Evolutionary conservation across 2,329 filamentous ascomycete species (phyloP).

Genomic region (Cytospora piceae): DNA sequence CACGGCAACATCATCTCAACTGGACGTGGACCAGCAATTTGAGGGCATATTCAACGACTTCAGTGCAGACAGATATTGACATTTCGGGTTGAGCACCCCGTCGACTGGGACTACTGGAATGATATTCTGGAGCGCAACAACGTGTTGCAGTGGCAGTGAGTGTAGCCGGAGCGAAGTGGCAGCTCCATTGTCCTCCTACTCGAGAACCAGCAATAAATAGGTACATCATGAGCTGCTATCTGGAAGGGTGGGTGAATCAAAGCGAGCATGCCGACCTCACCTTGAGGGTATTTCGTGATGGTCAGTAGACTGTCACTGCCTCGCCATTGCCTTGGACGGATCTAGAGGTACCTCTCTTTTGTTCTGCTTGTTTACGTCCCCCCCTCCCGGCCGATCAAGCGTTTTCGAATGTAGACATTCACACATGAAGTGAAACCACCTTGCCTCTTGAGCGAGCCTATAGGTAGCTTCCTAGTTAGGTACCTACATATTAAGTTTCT

Average conservation of each 20-base stretch:
- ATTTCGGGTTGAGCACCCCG: constrained; percentile 24
- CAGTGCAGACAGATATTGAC: constrained; percentile 26
- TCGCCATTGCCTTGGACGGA: too few species aligned
- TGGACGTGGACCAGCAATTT: constrained; percentile 24
- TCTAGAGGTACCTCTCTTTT: too few species aligned
- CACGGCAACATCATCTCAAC: constrained; percentile 8
- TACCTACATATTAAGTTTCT: too few species aligned
- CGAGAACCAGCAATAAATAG: background rate
- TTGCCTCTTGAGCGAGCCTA: too few species aligned
- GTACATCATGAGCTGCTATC: background rate
- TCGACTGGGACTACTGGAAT: constrained; percentile 30
- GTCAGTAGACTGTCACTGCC: too few species aligned
- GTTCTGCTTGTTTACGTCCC: too few species aligned
- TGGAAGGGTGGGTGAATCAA: background rate
- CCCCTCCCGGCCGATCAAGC: too few species aligned
- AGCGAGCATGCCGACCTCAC: too few species aligned
- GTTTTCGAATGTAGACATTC: too few species aligned
- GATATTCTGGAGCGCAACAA: constrained; percentile 29
- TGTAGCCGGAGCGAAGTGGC: background rate
- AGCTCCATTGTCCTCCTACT: background rate
- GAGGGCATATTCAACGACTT: constrained; percentile 28
- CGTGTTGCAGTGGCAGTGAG: constrained; percentile 18
- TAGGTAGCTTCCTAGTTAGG: too few species aligned
- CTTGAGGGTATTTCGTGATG: too few species aligned
- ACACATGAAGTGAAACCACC: too few species aligned